These are phyloP conservation scores for Yueomyces sinensis DNA, from an alignment of 805 yeast genomes.

Conservation along the genomic window DNA sequence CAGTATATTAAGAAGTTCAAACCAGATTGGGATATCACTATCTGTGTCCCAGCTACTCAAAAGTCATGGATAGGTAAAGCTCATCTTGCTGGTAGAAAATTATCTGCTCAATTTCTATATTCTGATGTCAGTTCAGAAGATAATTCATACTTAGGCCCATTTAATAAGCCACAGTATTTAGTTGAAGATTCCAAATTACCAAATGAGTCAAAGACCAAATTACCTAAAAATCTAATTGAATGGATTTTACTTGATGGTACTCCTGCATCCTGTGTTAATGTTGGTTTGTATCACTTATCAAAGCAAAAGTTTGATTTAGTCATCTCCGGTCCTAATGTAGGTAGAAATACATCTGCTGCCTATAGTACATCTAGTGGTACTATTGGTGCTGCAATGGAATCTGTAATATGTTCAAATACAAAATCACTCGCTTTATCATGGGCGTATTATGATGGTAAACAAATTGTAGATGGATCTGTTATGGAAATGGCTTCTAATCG, in stretches of 20 bases:
- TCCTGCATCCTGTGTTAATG: constrained; percentile 90
- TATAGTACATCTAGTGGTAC: constrained; percentile 90
- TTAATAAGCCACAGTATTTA: constrained; percentile 34
- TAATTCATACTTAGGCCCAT: constrained; percentile 57
- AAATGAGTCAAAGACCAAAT: constrained; percentile 5
- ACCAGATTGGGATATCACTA: constrained; percentile 77
- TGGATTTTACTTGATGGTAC: constrained; percentile 89
- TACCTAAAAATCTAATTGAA: constrained; percentile 37
- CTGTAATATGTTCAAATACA: constrained; percentile 49
- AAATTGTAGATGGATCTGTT: constrained; percentile 35
- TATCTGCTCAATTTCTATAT: constrained; percentile 52
- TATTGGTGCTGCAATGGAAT: constrained; percentile 95
- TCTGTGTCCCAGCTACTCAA: constrained; percentile 71
- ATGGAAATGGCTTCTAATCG: constrained; percentile 54
- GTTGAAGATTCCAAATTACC: constrained; percentile 18
- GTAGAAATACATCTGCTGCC: constrained; percentile 80
- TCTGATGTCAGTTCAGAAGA: constrained; percentile 33
- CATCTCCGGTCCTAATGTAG: constrained; percentile 90
- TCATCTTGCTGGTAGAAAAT: constrained; percentile 68
- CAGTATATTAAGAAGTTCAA: constrained; percentile 40
- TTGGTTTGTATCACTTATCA: constrained; percentile 67
- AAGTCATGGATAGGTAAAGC: constrained; percentile 98
- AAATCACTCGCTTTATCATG: constrained; percentile 73
- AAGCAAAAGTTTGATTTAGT: constrained; percentile 61
- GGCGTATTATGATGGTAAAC: constrained; percentile 49